Evolutionary conservation across 192 early-diverging fungal species (phyloP).

Genomic region (Coemansia sp.): DNA sequence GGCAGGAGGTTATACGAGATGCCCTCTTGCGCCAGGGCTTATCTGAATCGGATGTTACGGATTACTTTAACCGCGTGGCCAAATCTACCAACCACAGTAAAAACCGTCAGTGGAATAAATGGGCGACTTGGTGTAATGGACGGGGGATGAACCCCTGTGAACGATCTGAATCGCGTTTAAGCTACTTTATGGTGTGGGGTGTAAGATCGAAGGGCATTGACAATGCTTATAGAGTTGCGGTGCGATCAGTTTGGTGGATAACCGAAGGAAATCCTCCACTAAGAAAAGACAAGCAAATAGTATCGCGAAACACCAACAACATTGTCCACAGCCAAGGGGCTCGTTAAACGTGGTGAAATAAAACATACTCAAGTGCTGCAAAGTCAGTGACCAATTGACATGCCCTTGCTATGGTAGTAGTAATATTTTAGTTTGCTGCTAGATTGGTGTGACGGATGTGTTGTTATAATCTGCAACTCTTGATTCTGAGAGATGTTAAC

Average conservation of each 20-base stretch:
- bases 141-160: background rate
- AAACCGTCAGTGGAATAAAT: background rate
- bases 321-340: too few species aligned
- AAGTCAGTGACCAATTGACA: too few species aligned
- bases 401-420: too few species aligned
- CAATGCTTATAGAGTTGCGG: background rate
- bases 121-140: background rate
- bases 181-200: background rate
- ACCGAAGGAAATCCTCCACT: too few species aligned
- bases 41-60: background rate
- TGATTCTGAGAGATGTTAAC: too few species aligned
- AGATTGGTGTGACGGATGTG: too few species aligned
- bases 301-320: too few species aligned
- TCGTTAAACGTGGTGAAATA: too few species aligned
- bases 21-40: background rate
- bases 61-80: background rate
- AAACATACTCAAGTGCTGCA: too few species aligned
- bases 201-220: background rate
- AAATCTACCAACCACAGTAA: background rate
- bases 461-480: too few species aligned
- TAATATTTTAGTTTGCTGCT: too few species aligned
- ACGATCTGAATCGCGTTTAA: background rate
- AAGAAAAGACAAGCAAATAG: too few species aligned
- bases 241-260: slow-evolving; percentile 17
- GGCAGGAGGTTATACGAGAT: background rate